Percentiles rank a stretch among this genome's conserved stretches.
These are phyloP conservation scores for Leucoagaricus sp. DNA, from an alignment of 1,284 basidiomycete genomes.

Conservation along the genomic window DNA sequence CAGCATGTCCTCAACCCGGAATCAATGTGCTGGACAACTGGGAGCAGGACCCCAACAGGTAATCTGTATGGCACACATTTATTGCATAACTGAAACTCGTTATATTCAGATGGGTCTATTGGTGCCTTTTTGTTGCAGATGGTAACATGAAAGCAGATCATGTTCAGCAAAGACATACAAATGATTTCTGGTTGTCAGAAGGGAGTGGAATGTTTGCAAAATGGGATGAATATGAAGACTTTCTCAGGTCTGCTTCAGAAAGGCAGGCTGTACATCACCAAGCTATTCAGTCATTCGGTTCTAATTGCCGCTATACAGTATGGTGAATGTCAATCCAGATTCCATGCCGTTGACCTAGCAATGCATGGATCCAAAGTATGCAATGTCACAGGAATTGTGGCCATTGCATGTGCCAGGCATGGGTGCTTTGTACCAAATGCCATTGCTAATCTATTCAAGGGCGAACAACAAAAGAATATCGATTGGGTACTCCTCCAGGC, in stretches of 20 bases:
- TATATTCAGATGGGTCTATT: conserved; percentile 2
- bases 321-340: too few relatives aligned
- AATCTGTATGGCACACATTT: not conserved
- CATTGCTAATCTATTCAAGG: too few relatives aligned
- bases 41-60: conserved; percentile 4
- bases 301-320: too few relatives aligned
- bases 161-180: conserved; percentile 12
- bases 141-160: conserved; percentile 22
- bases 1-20: conserved; percentile 20
- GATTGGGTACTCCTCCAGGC: too few relatives aligned
- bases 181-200: conserved; percentile 18
- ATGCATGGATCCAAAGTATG: too few relatives aligned
- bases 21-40: conserved; percentile 20
- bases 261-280: too few relatives aligned
- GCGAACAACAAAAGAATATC: too few relatives aligned
- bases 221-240: conserved; percentile 1
- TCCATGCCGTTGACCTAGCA: too few relatives aligned
- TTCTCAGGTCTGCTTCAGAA: conserved; percentile 3
- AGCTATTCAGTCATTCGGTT: too few relatives aligned
- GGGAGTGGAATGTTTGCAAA: conserved; percentile 13
- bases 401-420: too few relatives aligned
- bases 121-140: conserved; percentile 16
- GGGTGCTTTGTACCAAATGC: too few relatives aligned
- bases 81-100: not conserved
- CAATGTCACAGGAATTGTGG: too few relatives aligned